Percentiles rank a stretch among this genome's conserved stretches.
Evolutionary conservation across 2,329 filamentous ascomycete species (phyloP).

Genomic region (Fusarium domesticum): DNA sequence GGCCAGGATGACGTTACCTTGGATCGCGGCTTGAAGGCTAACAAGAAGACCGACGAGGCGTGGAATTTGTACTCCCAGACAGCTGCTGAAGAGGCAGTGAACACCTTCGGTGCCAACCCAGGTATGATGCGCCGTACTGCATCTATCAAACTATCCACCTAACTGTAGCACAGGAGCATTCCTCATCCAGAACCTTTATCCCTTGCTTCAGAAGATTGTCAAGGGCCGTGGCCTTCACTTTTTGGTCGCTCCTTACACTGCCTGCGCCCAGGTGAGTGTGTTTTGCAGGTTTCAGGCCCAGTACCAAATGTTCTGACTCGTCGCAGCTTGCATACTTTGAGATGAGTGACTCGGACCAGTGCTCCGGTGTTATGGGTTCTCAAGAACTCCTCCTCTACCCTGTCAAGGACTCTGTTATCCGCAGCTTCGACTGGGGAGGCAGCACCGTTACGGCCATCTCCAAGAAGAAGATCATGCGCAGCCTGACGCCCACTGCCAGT

Average conservation of each 20-base stretch:
- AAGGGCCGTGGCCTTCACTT: conserved; percentile 68
- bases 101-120: conserved; percentile 75
- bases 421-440: conserved; percentile 64
- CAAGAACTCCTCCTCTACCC: conserved; percentile 85
- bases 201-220: conserved; percentile 72
- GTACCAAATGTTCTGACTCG: conserved; percentile 12
- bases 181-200: conserved; percentile 68
- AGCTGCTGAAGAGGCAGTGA: conserved; percentile 75
- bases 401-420: conserved; percentile 71
- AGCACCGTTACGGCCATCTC: conserved; percentile 60
- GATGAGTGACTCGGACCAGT: conserved; percentile 62
- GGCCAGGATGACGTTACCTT: conserved; percentile 70
- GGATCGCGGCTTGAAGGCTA: conserved; percentile 62
- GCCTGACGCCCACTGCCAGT: conserved; percentile 59
- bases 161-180: conserved; percentile 57
- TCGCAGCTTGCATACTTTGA: conserved; percentile 74
- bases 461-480: conserved; percentile 68
- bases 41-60: conserved; percentile 69
- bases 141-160: conserved; percentile 17
- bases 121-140: conserved; percentile 47
- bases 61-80: conserved; percentile 86
- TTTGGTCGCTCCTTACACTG: conserved; percentile 81
- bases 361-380: conserved; percentile 76
- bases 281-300: neutral
- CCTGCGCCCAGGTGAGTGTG: conserved; percentile 71